Evolutionary conservation across 139 green algal genomes (phyloP), one percentile per base, ranked within the genome.

Genomic region (Chlamydomonas sp.): DNA sequence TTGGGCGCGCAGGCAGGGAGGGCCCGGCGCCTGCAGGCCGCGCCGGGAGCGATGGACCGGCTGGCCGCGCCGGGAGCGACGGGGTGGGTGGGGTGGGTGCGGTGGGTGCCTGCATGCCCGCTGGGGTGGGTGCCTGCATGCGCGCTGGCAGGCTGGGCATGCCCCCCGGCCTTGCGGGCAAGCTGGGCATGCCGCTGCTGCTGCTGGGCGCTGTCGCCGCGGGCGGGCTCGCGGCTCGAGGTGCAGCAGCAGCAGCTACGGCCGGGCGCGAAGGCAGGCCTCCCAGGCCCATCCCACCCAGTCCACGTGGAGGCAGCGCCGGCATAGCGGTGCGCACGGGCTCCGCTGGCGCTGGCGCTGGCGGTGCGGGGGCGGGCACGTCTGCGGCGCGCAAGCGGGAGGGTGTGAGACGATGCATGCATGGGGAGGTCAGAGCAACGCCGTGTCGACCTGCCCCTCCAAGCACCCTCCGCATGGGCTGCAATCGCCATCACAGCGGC

Each of bases 91-190:
- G n/a, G n/a, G n/a, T n/a, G n/a, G n/a, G n/a, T n/a, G n/a, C 62
- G 13, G 22, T 61, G 50, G 22, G 28, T 26, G 58, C 58, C 26
- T 29, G 28, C 30, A 31, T 22, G 24, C 43, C 24, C 29, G 65
- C 38, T 31, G 39, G 16, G 16, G 65, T 4, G 4, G 61, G 4
- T 13, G 61, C 30, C 4, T 8, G 8, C 58, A 48, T 13, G 20
- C 62, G 30, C 3, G 62, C 36, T 6, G 62, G 62, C 36, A 69
- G 62, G 37, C 62, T 28, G 6, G 62, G 62, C 8, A 69, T 35
- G 35, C 62, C 62, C 34, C 31, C 35, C 5, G 62, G 62, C 4
- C 35, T 28, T 22, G 65, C 28, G n/a, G 65, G 62, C 8, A 71
- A 30, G 6, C 62, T 39, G 26, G 39, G 65, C 26, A 30, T 54